Conservation (phyloP, 441 rosid species). For the Corymbia calophylla region DNA sequence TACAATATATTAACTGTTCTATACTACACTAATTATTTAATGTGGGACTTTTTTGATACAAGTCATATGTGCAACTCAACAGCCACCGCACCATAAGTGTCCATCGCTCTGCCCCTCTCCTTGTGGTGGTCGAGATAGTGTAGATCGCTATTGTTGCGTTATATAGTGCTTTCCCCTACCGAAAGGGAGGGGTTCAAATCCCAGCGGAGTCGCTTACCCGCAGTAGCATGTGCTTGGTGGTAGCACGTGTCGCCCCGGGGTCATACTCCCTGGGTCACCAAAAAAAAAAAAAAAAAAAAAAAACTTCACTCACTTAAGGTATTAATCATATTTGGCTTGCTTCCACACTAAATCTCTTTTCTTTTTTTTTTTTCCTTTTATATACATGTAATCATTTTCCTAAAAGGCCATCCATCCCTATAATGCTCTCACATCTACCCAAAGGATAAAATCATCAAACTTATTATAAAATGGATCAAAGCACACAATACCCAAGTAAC, state of each 20-base stretch:
- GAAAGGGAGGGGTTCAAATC: no score
- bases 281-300: no score
- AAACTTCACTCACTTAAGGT: neutral
- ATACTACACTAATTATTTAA: no score
- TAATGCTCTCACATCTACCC: neutral
- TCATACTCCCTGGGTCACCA: no score
- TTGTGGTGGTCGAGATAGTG: neutral
- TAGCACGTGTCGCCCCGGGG: no score
- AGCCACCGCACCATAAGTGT: neutral
- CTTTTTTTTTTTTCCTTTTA: neutral
- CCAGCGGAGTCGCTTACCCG: no score
- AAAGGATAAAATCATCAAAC: neutral
- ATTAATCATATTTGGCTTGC: neutral
- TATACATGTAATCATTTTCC: neutral
- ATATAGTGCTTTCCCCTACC: no score
- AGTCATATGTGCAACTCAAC: neutral
- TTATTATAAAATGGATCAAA: neutral
- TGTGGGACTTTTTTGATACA: no score
- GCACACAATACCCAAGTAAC: neutral
- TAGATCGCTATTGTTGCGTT: neutral
- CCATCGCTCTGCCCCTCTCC: neutral
- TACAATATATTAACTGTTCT: no score
- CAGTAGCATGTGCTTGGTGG: no score
- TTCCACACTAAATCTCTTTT: neutral
- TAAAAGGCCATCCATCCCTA: neutral